Evolutionary conservation across 352 stramenopile genomes (phyloP), one percentile per base, ranked within the genome.

Genomic region (Peronosclerospora sorghi): DNA sequence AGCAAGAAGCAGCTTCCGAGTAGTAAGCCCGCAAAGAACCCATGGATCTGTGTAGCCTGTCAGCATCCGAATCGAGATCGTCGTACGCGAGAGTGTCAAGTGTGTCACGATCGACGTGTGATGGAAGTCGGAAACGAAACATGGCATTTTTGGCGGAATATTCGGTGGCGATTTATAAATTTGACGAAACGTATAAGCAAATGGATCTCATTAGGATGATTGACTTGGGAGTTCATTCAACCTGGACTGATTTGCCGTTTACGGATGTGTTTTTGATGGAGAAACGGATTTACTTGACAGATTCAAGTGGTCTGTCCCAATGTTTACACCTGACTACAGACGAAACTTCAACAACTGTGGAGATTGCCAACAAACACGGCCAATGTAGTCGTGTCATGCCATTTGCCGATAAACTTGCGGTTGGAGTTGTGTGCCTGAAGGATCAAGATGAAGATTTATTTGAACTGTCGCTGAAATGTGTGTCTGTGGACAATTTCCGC

Each of bases 251-350:
- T 4, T 14, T 51, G 5, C 58, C 58, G 8, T 67, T 67, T 13
- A 54, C 15, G 0, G 58, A 64, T 49, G 27, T 61, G 13, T 14
- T 63, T 8, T 41, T 63, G 27, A 15, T 57, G 12, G 42, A 61
- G 14, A 65, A 45, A 28, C 36, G 20, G 0, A 8, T 79, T 13
- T 67, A 64, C 19, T 26, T 82, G 26, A 59, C 54, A 0, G 66
- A 77, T 19, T 51, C 48, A 2, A 56, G 35, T 7, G 56, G 53
- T 14, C 15, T 30, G 0, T 52, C 52, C 0, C 69, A 79, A 39
- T 51, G 45, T 7, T 46, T 82, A 9, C 59, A 73, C 20, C 45
- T 65, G 8, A 51, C 55, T 18, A 79, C 57, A 15, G 55, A 73
- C 8, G 64, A 76, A 51, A 70, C 54, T 0, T 79, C 66, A 8